Evolutionary conservation across 768 basidiomycete genomes (phyloP).

Genomic region (Tricholoma sp.): DNA sequence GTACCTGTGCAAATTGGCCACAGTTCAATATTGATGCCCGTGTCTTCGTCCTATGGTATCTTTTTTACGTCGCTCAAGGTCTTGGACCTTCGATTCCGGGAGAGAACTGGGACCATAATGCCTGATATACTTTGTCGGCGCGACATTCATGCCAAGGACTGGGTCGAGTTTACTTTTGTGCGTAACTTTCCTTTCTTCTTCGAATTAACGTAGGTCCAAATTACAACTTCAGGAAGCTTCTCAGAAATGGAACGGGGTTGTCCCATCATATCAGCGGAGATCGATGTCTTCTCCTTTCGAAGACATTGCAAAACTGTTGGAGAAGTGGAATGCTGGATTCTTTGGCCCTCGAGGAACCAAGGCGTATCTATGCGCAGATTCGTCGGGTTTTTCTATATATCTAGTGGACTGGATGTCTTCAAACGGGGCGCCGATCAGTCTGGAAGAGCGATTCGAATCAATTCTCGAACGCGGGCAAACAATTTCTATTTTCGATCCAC

Average conservation of each 20-base stretch:
- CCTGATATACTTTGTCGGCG: slow-evolving; percentile 10
- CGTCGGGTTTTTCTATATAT: slow-evolving; percentile 17
- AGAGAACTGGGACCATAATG: slow-evolving; percentile 3
- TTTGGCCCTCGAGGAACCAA: slow-evolving; percentile 11
- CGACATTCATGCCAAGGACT: slow-evolving; percentile 11
- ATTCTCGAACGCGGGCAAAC: slow-evolving; percentile 15
- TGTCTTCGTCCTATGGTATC: too few relatives aligned
- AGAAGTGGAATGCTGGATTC: slow-evolving; percentile 16
- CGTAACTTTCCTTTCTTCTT: neutral
- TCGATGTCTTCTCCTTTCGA: slow-evolving; percentile 16
- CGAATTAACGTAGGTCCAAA: neutral
- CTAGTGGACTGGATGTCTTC: slow-evolving; percentile 15
- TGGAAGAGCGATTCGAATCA: slow-evolving; percentile 19
- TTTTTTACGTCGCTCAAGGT: slow-evolving; percentile 13
- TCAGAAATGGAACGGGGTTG: slow-evolving; percentile 11
- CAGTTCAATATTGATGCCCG: neutral
- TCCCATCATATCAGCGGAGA: neutral
- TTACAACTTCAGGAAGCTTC: slow-evolving; percentile 12
- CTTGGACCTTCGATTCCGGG: slow-evolving; percentile 17
- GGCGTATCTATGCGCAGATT: slow-evolving; percentile 9
- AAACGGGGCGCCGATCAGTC: neutral
- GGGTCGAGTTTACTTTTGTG: slow-evolving; percentile 17
- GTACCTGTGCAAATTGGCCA: neutral
- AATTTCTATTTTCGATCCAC: slow-evolving; percentile 19
- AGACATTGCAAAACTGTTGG: slow-evolving; percentile 10